phyloP scores from a whole-genome alignment of 2,329 filamentous ascomycete species.

The Epichloe hybrida region DNA sequence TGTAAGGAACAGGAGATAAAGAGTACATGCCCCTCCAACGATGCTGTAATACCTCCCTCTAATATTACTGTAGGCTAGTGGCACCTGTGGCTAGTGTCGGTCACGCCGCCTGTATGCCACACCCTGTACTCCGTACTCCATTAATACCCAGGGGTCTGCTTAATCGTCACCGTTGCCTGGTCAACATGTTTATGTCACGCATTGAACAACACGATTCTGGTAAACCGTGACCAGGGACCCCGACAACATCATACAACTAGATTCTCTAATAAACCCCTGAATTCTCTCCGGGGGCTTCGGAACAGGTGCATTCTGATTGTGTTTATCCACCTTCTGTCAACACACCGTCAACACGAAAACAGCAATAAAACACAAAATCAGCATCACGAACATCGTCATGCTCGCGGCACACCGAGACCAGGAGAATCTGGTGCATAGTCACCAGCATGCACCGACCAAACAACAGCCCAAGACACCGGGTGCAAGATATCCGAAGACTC shows the following conservation, averaged over 20 bases:
- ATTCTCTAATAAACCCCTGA: neutral
- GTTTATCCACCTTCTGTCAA: neutral
- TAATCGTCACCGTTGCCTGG: constrained; percentile 15
- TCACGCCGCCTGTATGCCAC: constrained; percentile 3
- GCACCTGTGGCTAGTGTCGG: constrained; percentile 17
- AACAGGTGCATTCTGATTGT: neutral
- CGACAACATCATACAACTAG: constrained; percentile 8
- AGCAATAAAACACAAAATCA: neutral
- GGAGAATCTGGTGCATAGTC: constrained; percentile 70
- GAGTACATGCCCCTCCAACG: constrained; percentile 23
- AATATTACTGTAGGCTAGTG: neutral
- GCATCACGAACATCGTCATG: constrained; percentile 34
- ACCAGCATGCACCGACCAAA: constrained; percentile 65
- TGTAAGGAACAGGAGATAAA: constrained; percentile 7
- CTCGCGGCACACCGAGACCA: constrained; percentile 69
- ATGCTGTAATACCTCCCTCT: constrained; percentile 8
- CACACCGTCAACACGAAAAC: neutral
- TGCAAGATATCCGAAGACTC: constrained; percentile 65
- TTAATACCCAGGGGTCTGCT: neutral
- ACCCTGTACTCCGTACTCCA: neutral
- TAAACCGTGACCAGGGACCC: constrained; percentile 4
- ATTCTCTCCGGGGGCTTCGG: neutral
- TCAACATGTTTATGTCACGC: constrained; percentile 8
- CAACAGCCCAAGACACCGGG: constrained; percentile 73
- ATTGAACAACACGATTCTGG: constrained; percentile 5